Evolutionary conservation across 176 grass and related monocot genomes (phyloP), one percentile per base, ranked within the genome.

Genomic region (Avena eriantha): DNA sequence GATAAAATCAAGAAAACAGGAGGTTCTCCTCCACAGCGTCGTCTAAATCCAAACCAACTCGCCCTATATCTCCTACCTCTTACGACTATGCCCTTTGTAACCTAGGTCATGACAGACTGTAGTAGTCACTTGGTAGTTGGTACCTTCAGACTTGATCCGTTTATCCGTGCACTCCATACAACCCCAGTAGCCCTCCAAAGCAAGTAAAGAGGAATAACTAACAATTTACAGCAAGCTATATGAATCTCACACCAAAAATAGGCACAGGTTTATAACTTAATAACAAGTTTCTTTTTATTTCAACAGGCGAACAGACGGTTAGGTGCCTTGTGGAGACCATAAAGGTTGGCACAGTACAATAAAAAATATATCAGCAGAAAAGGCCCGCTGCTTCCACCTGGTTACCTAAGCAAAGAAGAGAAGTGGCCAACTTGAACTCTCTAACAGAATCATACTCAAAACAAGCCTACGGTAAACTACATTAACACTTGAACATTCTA

Each of bases 181-280:
- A 8, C 13, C 6, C 76, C 3, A 61, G 55, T 61, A 79, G 31
- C 55, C 24, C 13, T 16, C 35, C 2, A 36, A 43, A 80, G 56
- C 35, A 63, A 80, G 78, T 47, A 80, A 64, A 80, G 76, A 36
- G 35, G 34, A 21, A 11, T 49, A 36, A 77, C 36, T 14, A 56
- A 18, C 10, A 35, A 77, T 56, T 35, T 29, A 5, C 35, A 8
- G 24, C 15, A 35, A 79, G 53, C 10, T 59, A 41, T 22, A 39
- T 39, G 19, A 36, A 79, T 43, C 19, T 41, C 53, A 60, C 36
- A 46, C 36, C 2, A 49, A 49, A 49, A 21, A 71, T 61, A 7
- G 21, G n/a, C 54, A 60, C 21, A 79, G 21, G 53, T 78, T 39
- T 18, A 10, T 6, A 49, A 49, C 45, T 49, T 49, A 3, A 13